phyloP scores from a whole-genome alignment of 129 eudicot genomes.

The Centrapalus pauciflorus region DNA sequence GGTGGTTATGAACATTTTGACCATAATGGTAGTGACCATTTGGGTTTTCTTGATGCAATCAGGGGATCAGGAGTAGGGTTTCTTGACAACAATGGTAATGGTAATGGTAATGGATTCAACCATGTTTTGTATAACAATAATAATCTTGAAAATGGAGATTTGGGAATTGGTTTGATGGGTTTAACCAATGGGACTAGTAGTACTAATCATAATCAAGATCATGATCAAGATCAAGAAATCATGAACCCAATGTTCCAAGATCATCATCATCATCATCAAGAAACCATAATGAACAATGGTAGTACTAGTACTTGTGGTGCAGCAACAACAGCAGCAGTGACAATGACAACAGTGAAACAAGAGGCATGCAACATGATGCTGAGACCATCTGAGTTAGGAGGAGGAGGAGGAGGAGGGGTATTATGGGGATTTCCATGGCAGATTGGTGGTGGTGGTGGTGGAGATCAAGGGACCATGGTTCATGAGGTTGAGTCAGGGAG shows the following conservation, averaged over 20 bases:
- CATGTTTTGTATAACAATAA: conserved; percentile 27
- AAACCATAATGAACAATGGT: conserved; percentile 12
- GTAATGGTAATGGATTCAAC: conserved; percentile 32
- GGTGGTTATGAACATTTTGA: conserved; percentile 49
- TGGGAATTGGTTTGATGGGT: conserved; percentile 32
- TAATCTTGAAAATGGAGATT: conserved; percentile 29
- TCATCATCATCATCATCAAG: conserved; percentile 27
- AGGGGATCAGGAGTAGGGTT: conserved; percentile 56
- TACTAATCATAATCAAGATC: conserved; percentile 27
- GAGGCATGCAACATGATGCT: conserved; percentile 36
- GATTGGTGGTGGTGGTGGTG: conserved; percentile 48
- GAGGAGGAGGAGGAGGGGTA: conserved; percentile 38
- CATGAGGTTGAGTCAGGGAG: conserved; percentile 54
- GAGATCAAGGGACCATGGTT: conserved; percentile 33
- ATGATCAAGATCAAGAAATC: conserved; percentile 27
- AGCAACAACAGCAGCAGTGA: conserved; percentile 38
- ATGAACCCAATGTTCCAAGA: conserved; percentile 27
- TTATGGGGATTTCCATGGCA: conserved; percentile 81
- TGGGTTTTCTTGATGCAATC: conserved; percentile 47
- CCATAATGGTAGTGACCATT: conserved; percentile 16
- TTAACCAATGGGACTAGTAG: conserved; percentile 15
- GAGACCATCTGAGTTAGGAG: conserved; percentile 18
- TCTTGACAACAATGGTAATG: conserved; percentile 31
- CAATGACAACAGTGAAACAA: conserved; percentile 58
- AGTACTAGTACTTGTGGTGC: conserved; percentile 26